Percentiles rank a stretch among this genome's conserved stretches.
Evolutionary conservation across 176 grass and related monocot species (phyloP).

Genomic region (Leersia perrieri): DNA sequence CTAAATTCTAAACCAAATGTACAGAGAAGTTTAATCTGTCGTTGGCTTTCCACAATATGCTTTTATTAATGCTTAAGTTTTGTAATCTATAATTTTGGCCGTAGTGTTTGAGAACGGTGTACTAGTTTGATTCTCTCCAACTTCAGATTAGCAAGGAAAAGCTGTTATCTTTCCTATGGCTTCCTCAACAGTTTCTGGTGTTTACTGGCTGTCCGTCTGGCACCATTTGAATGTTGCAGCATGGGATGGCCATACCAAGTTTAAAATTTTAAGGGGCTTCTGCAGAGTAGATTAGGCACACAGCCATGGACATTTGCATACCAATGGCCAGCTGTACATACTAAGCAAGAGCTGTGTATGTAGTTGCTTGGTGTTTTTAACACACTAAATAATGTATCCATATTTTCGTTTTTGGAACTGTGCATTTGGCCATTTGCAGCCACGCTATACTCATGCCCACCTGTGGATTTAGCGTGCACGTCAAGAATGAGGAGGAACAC

Average conservation of each 20-base stretch:
- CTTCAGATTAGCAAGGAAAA: background rate
- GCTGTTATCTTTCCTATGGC: background rate
- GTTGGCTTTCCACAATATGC: constrained; percentile 1
- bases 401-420: background rate
- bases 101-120: background rate
- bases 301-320: constrained; percentile 1
- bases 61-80: constrained; percentile 8
- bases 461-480: background rate
- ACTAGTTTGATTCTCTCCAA: background rate
- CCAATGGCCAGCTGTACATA: background rate
- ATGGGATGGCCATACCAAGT: background rate
- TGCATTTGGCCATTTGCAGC: background rate
- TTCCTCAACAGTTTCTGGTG: background rate
- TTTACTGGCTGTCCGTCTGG: background rate
- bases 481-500: background rate
- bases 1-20: constrained; percentile 10
- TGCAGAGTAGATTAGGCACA: constrained; percentile 10
- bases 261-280: background rate
- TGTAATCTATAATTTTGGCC: background rate
- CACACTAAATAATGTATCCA: background rate
- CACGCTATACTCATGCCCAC: background rate
- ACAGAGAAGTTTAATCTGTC: background rate
- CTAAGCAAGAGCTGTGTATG: background rate
- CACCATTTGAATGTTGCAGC: background rate
- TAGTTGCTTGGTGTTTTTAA: background rate